Evolutionary conservation across 2,329 filamentous ascomycete genomes (phyloP), one percentile per base, ranked within the genome.

Genomic region (Colletotrichum cereale): DNA sequence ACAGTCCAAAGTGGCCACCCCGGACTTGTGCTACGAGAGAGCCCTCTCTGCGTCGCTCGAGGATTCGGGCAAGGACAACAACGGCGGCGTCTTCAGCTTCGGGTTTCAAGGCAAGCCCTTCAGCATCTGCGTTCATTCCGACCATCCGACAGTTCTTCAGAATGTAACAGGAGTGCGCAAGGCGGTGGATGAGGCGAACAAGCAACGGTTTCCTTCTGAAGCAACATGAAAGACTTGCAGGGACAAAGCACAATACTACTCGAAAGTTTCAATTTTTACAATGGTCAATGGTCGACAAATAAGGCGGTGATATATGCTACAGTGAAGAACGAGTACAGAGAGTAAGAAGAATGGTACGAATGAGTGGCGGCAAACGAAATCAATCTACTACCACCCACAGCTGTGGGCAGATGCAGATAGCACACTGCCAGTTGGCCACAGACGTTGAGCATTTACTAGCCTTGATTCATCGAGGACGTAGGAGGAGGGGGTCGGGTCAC

Each of bases 1-100:
- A 29, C 67, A 69, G 40, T 73, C 71, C n/a, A 40, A 63, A 11
- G 31, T 26, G 5, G 40, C 40, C n/a, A 74, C 73, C 10, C 67
- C 73, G 31, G 71, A 71, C 10, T 3, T 72, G 31, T 74, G 73
- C 47, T 63, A 68, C 11, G 48, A 67, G 29, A 62, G 73, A 4
- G 73, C 62, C 0, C 29, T 60, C 1, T 60, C 40, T 34, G 57
- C 57, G 5, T 60, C 57, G 10, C 16, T 67, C 5, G 21, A 52
- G 44, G 55, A 66, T 14, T 21, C 18, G 1, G 64, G 55, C 12
- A 26, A 50, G 11, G 64, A 48, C 21, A 26, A 62, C n/a, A 12
- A 29, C 5, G 44, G 58, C n/a, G 42, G 44, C 0, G 31, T 31
- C 24, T 63, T 52, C 36, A 53, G 34, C 36, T 55, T 62, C 24